Evolutionary conservation across 2,329 filamentous ascomycete genomes (phyloP), one percentile per base, ranked within the genome.

Genomic region (Chalara sp.): DNA sequence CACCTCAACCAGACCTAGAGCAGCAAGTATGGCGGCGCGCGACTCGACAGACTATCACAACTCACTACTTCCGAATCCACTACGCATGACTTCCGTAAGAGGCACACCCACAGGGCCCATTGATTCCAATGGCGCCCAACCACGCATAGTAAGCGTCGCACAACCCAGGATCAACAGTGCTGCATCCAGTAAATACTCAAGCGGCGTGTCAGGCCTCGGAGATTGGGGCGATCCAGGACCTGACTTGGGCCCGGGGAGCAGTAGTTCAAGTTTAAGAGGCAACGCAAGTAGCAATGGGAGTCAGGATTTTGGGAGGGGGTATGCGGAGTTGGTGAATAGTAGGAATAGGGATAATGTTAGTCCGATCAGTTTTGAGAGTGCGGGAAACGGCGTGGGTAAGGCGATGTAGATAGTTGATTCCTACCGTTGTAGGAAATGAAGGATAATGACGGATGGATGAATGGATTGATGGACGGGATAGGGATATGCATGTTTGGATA

Each of bases 181-280:
- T 11, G 8, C 13, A 31, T 28, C 32, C 13, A 47, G 42, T 46
- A 39, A 54, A 50, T 31, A 53, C 37, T 1, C 44, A 6, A 48
- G 52, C 33, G 31, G 44, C 10, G 12, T 45, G n/a, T 48, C 56
- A 0, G 54, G 50, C 30, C 49, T 63, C 11, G 41, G 65, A 46
- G 72, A 71, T 31, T 80, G 71, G 76, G 75, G 73, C 49, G 77
- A 79, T 49, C 76, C 77, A 0, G 77, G 76, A 0, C 76, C 76
- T 2, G 77, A 80, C 54, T 68, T 80, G 1, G 76, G 76, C 0
- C 70, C 72, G 0, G 68, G 55, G 3, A 59, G 57, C 43, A 43
- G 40, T 30, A 51, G 32, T 33, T 54, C 47, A 11, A 59, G 54
- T 54, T 6, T 59, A 43, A 55, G 56, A 37, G 56, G 51, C 1